A percentile compares a stretch with the other conserved stretches of the same genome.
phyloP scores from a whole-genome alignment of 2,329 filamentous ascomycete genomes.

The Monosporascus sp. region DNA sequence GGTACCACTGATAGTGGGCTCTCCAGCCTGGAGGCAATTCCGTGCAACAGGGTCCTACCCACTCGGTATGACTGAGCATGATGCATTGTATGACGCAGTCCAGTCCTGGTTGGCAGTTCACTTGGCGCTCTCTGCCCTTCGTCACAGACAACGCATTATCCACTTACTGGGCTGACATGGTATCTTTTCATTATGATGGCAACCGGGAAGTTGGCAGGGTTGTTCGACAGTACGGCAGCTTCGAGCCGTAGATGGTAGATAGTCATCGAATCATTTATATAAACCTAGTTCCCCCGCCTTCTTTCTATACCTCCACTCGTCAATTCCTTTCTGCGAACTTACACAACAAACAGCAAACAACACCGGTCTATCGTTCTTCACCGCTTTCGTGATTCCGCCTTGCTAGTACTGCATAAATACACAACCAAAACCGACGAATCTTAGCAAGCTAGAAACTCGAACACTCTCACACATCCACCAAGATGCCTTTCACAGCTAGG shows the following conservation, averaged over 20 bases:
- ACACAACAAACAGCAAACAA: background rate
- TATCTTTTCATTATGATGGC: too few relatives aligned
- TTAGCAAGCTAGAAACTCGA: background rate
- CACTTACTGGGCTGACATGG: background rate
- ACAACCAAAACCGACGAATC: background rate
- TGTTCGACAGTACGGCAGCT: background rate
- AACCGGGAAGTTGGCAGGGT: background rate
- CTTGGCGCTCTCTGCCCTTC: background rate
- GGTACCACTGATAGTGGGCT: background rate
- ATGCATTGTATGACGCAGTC: background rate
- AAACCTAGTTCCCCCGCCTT: background rate
- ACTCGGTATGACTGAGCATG: background rate
- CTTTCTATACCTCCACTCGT: too few relatives aligned
- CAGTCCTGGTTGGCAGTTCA: background rate
- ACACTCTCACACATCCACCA: slow-evolving; percentile 20
- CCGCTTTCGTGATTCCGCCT: background rate
- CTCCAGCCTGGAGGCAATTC: too few relatives aligned
- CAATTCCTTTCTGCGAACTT: too few relatives aligned
- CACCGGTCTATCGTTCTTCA: background rate
- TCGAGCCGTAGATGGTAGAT: background rate
- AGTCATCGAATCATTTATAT: background rate
- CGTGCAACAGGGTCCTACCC: too few relatives aligned
- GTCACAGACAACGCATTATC: background rate
- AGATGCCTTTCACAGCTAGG: slow-evolving; percentile 56
- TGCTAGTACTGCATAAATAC: background rate